Evolutionary conservation across 805 yeast species (phyloP).

Genomic region (Monosporozyma aerobia): DNA sequence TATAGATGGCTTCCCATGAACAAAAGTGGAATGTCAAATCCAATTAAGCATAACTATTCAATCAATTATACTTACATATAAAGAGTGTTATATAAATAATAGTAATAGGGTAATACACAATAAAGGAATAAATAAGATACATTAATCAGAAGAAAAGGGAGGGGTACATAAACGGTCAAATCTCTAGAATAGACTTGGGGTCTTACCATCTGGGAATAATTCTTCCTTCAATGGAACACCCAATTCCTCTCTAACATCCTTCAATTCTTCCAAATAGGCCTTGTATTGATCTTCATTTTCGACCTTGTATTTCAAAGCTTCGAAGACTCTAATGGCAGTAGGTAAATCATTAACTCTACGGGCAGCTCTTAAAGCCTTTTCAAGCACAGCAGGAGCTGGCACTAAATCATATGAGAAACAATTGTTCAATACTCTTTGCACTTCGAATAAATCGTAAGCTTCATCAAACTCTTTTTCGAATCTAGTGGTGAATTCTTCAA

Average conservation of each 20-base stretch:
- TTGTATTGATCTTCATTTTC: constrained; percentile 89
- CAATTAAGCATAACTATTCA: background rate
- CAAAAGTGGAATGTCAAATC: too few relatives aligned
- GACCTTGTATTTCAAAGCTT: constrained; percentile 93
- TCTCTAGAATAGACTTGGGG: background rate
- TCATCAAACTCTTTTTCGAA: constrained; percentile 94
- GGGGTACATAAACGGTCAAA: constrained; percentile 16
- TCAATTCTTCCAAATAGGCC: constrained; percentile 91
- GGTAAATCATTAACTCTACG: constrained; percentile 99
- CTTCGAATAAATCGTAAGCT: constrained; percentile 81
- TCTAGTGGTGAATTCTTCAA: constrained; percentile 86
- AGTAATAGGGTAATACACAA: constrained; percentile 1
- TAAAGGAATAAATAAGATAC: constrained; percentile 4
- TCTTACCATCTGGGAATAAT: constrained; percentile 38
- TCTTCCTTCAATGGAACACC: constrained; percentile 93
- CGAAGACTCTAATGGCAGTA: constrained; percentile 96
- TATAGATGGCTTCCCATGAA: too few relatives aligned
- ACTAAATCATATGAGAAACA: constrained; percentile 97
- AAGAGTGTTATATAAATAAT: background rate
- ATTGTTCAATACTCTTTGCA: constrained; percentile 91
- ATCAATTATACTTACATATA: background rate
- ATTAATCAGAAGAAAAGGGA: background rate
- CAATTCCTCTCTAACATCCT: constrained; percentile 81
- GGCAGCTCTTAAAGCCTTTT: constrained; percentile 92
- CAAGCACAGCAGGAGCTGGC: constrained; percentile 94